Evolutionary conservation across 495 filamentous ascomycete species (phyloP), one percentile per base, ranked within the genome.

Genomic region (Chaetomidium leptoderma): DNA sequence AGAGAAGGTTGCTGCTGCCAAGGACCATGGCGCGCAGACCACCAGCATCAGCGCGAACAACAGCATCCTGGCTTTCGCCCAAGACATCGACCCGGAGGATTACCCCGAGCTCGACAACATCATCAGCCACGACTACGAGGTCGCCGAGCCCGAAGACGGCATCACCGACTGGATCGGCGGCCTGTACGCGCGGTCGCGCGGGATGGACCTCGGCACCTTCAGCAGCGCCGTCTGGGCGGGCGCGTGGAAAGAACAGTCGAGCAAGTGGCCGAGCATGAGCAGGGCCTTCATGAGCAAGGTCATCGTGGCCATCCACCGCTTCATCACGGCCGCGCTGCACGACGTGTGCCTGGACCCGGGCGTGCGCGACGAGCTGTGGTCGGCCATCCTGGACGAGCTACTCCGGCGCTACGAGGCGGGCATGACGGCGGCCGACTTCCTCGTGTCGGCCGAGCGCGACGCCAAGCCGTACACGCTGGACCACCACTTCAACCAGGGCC

Each of bases 201-300:
- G 65, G 13, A 47, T 70, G 37, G 70, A 69, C 0, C 56, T 73
- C 6, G 62, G 64, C 14, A 63, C 62, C 9, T 61, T 67, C 53
- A 65, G 57, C 46, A 17, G 57, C 4, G 51, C 67, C 0, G 45
- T 86, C 0, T 61, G 83, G 7, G 63, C 70, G 0, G 76, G 59
- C 9, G 66, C 78, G 3, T 80, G 83, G 66, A 77, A 74, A 30
- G 73, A 81, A 35, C 82, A 87, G 59, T 79, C 81, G 0, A 61
- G 44, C 5, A 84, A 82, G 29, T 87, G 81, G 83, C 60, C 70
- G 0, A 32, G 26, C 2, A 66, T 86, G 7, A 75, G 79, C 0
- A 32, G 70, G 8, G 68, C 66, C 0, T 80, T 84, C 53, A 68
- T 82, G n/a, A 74, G 69, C 39, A 62, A 73, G 30, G 64, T 79